Evolutionary conservation across 805 yeast genomes (phyloP), one percentile per base, ranked within the genome.

Genomic region (Starmerella riodocensis): DNA sequence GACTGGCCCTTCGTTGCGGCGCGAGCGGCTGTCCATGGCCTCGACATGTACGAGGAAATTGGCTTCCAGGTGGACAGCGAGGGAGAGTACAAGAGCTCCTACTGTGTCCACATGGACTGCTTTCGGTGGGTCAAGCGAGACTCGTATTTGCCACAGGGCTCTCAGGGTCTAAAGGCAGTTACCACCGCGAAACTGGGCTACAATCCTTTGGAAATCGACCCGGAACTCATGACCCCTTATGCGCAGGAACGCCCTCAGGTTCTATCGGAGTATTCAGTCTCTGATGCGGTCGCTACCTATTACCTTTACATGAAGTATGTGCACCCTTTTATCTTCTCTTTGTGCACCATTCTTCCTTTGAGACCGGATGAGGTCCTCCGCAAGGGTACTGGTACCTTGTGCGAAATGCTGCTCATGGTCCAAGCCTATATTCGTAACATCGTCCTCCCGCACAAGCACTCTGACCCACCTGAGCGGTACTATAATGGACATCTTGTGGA

Each of bases 1-100:
- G 99, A 91, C 66, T 91, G 98, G 97, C 99, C 99, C 1, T 91
- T 85, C 57, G 88, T 91, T 2, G 97, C 86, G 50, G 78, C 81
- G 12, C 68, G 99, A 55, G 78, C 96, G 2, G 63, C 76, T 18
- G 73, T 73, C 43, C 93, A 91, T 57, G 95, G 82, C 13, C 58
- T 91, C 48, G 78, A 80, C 56, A 78, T 91, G 91, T 80, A 73
- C 55, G 78, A 79, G 31, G 96, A 88, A 57, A 88, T 88, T 52
- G 99, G 99, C 2, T 91, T 91, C 58, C 83, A 83, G 2, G 75
- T 76, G 37, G 97, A 88, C 56, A 94, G 84, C 53, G 93, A 83
- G 30, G 96, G 85, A 53, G 94, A 84, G 30, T 91, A 86, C 61
- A 86, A 85, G 60, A 83, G 95, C 9, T 70, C 83, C 4, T 77